Base-by-base conservation (phyloP, 352 stramenopile genomes). In the Thalassiosira sp. region DNA sequence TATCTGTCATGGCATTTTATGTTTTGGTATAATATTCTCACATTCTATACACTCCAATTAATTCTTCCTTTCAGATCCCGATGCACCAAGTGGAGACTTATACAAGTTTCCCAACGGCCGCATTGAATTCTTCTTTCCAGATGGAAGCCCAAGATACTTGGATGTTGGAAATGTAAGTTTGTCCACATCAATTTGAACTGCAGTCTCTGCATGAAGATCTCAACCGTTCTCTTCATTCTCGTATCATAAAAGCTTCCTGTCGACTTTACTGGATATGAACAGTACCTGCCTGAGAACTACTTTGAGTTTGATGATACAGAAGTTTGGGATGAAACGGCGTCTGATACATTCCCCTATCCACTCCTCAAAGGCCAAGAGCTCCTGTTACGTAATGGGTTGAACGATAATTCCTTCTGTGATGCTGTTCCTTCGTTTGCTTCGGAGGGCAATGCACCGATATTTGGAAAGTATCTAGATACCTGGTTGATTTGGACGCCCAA, bases 401-500 rank as follows among this genome's bases (percentile, higher is more conserved):
- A 48, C 24, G 18, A 67, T n/a, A n/a, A n/a, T 67, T 18, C 69
- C 1, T 35, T 82, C 27, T 89, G 81, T 51, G 57, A 80, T 37
- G 49, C 28, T 1, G 42, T 88, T 18, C 67, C 67, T 65, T 15
- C 56, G 11, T 70, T 71, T 60, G 37, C 64, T 13, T 63, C 74
- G 24, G 72, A 81, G 49, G 65, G 53, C 42, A 62, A 79, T 72
- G 54, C 56, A 16, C 81, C 81, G 20, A 58, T 87, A 22, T 81
- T 85, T 78, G 80, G 71, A 15, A 46, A 0, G 15, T 83, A 10
- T 54, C 69, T 15, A 46, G 74, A 67, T 22, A 46, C 54, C 49
- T 87, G 74, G 72, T 37, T 86, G 18, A 49, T 71, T 42, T 87
- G 74, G 73, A 81, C 51, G 15, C 72, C 78, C 3, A 62, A 16